phyloP scores from a whole-genome alignment of 306 rosid genomes.

The Acacia crassicarpa region DNA sequence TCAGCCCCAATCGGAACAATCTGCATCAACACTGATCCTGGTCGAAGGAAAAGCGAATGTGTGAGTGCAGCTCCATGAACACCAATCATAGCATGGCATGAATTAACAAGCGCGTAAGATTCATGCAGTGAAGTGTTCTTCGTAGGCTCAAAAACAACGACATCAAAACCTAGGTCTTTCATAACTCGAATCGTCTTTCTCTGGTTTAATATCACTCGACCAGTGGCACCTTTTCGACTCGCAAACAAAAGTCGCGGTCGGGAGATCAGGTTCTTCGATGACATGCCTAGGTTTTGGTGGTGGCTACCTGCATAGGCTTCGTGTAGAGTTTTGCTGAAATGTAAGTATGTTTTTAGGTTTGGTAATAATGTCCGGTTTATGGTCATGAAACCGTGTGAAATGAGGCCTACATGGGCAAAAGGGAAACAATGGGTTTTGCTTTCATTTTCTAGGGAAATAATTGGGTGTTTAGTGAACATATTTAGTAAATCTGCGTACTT shows the following conservation, averaged over 20 bases:
- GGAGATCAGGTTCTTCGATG: background rate
- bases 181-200: background rate
- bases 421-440: slow-evolving; percentile 46
- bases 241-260: slow-evolving; percentile 25
- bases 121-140: background rate
- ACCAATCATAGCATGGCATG: slow-evolving; percentile 43
- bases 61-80: slow-evolving; percentile 42
- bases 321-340: slow-evolving; percentile 34
- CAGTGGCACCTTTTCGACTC: background rate
- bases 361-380: slow-evolving; percentile 30
- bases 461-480: slow-evolving; percentile 30
- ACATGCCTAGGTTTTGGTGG: background rate
- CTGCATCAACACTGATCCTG: slow-evolving; percentile 35
- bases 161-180: slow-evolving; percentile 37
- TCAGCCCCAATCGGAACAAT: slow-evolving; percentile 42
- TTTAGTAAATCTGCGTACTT: slow-evolving; percentile 33
- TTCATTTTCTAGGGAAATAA: slow-evolving; percentile 39
- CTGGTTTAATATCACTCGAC: slow-evolving; percentile 33
- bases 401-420: slow-evolving; percentile 39
- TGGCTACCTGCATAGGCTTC: slow-evolving; percentile 26
- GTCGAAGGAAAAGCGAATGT: slow-evolving; percentile 33
- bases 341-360: slow-evolving; percentile 5
- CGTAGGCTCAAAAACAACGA: slow-evolving; percentile 32
- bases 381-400: slow-evolving; percentile 43
- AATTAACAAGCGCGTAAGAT: slow-evolving; percentile 31